Evolutionary conservation across 2,329 filamentous ascomycete genomes (phyloP).

Genomic region (Fusarium tricinctum): DNA sequence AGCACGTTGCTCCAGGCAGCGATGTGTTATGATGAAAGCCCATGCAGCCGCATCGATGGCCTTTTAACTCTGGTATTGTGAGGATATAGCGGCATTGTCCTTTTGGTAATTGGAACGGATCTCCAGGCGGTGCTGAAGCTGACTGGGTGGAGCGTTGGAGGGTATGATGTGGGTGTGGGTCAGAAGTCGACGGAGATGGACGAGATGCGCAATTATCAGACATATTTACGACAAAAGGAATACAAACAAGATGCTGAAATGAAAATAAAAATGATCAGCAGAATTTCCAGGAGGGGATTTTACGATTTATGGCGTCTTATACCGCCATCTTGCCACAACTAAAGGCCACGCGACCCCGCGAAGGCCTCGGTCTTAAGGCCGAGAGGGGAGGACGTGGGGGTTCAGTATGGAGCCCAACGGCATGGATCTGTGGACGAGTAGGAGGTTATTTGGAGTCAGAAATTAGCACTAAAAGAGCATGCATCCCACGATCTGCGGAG

Average conservation of each 20-base stretch:
- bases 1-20: constrained; percentile 19
- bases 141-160: constrained; percentile 24
- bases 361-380: constrained; percentile 15
- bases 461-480: constrained; percentile 7
- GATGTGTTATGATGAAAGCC: constrained; percentile 28
- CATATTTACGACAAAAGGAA: background rate
- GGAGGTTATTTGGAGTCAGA: constrained; percentile 14
- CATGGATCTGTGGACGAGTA: constrained; percentile 1
- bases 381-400: constrained; percentile 25
- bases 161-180: background rate
- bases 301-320: constrained; percentile 4
- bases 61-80: constrained; percentile 25
- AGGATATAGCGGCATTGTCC: constrained; percentile 32
- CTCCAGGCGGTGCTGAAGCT: constrained; percentile 27
- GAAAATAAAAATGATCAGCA: fast-evolving
- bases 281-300: background rate
- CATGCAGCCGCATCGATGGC: constrained; percentile 28
- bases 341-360: constrained; percentile 21
- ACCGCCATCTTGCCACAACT: background rate
- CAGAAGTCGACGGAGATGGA: background rate
- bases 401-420: constrained; percentile 7
- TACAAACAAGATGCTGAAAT: background rate
- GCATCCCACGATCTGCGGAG: constrained; percentile 30
- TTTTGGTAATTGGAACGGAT: constrained; percentile 12
- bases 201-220: background rate